phyloP scores from a whole-genome alignment of 441 rosid species.

The Bruguiera hainesii region DNA sequence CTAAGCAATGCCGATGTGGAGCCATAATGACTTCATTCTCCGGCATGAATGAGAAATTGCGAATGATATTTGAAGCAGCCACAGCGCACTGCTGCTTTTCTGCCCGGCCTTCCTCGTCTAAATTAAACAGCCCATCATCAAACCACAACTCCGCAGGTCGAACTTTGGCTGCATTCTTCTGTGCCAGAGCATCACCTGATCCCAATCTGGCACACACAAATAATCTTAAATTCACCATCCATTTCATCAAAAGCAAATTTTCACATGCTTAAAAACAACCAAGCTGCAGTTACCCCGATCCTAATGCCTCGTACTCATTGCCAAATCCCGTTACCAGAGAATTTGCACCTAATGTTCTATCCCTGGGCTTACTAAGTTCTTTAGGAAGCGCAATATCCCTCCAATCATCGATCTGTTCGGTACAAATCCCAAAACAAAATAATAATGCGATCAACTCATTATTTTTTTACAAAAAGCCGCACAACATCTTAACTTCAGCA shows the following conservation, averaged over 20 bases:
- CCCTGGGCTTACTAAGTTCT: slow-evolving; percentile 51
- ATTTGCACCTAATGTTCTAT: slow-evolving; percentile 64
- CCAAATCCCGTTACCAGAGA: slow-evolving; percentile 80
- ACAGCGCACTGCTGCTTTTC: slow-evolving; percentile 91
- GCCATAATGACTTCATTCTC: slow-evolving; percentile 94
- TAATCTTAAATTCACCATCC: slow-evolving; percentile 17
- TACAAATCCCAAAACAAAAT: not conserved
- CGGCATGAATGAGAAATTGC: slow-evolving; percentile 97
- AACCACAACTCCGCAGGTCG: slow-evolving; percentile 76
- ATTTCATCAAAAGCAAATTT: not conserved
- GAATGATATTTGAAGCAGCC: slow-evolving; percentile 85
- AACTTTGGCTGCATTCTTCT: slow-evolving; percentile 46
- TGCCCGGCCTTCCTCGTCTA: slow-evolving; percentile 83
- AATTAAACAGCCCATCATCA: slow-evolving; percentile 81
- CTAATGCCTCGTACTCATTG: slow-evolving; percentile 55
- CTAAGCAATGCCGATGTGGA: slow-evolving; percentile 94
- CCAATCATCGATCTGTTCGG: slow-evolving; percentile 90
- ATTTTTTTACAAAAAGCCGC: not conserved
- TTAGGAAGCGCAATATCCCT: slow-evolving; percentile 76
- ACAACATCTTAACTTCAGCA: not conserved
- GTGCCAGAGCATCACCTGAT: slow-evolving; percentile 39
- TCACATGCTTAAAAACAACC: not conserved
- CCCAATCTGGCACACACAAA: slow-evolving; percentile 43
- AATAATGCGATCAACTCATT: not conserved
- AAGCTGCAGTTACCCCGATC: slow-evolving; percentile 44